Percentiles rank a stretch among this genome's conserved stretches.
These are phyloP conservation scores for Dactylis glomerata DNA, from an alignment of 176 grass and related monocot genomes.

Conservation along the genomic window DNA sequence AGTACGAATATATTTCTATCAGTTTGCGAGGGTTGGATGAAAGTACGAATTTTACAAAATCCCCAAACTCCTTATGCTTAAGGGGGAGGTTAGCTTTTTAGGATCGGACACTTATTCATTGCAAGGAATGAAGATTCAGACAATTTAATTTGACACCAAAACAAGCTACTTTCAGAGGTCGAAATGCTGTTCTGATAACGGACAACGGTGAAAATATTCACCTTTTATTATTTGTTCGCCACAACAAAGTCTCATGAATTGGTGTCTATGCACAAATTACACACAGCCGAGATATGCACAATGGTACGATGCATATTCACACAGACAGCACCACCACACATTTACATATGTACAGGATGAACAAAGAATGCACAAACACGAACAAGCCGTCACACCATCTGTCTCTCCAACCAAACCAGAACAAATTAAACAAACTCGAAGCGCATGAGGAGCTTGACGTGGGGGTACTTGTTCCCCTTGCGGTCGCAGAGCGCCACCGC, in stretches of 20 bases:
- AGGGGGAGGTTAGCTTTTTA: no score
- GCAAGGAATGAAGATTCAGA: no score
- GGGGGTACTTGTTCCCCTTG: slow-evolving; percentile 54
- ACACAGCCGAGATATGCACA: no score
- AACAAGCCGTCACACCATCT: neutral
- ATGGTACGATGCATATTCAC: neutral
- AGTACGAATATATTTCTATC: no score
- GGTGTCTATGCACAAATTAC: neutral
- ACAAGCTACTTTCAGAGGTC: no score
- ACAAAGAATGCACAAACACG: neutral
- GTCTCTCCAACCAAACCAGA: neutral
- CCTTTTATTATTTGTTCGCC: neutral
- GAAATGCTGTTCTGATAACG: no score
- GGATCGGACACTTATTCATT: no score
- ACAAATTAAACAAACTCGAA: slow-evolving; percentile 51
- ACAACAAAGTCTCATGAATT: neutral
- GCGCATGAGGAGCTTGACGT: slow-evolving; percentile 83
- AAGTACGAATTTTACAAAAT: no score
- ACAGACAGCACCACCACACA: neutral
- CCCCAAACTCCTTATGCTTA: no score
- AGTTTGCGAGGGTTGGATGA: no score
- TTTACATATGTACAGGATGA: neutral
- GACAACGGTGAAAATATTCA: neutral
- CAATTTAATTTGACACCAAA: no score
- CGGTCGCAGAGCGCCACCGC: slow-evolving; percentile 65